Base-by-base conservation (phyloP, 2,329 filamentous ascomycete genomes). In the Cytospora paraplurivora region DNA sequence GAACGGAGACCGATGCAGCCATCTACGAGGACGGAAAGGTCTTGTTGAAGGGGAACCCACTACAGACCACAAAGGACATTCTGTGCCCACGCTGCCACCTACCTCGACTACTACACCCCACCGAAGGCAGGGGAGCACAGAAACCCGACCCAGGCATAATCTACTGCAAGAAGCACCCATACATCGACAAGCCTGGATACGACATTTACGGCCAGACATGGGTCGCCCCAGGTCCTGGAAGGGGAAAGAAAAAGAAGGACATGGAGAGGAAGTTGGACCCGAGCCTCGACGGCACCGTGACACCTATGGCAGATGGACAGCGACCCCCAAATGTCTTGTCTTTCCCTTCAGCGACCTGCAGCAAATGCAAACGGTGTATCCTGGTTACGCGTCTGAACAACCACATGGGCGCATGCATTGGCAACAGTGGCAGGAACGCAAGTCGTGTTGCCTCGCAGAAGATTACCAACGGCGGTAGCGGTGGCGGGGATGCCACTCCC, bases 121-220 rank as follows among this genome's bases (percentile, higher is more conserved):
- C 86, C 69, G 87, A 89, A 71, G 88, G 88, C 69, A 88, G 85
- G 70, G 88, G 88, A 53, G 82, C 87, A 13, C 78, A 78, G 71
- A 86, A 86, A 71, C 87, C 87, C 51, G 85, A 89, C 63, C 89
- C 89, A 0, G 80, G 82, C 67, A 79, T 88, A 68, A 85, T 88
- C 68, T 93, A 93, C 80, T 94, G 91, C 82, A 91, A 91, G 76
- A 87, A 88, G 68, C 87, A 89, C 66, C 90, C 90, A 0, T 93
- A 89, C 79, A 90, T 92, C 66, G 86, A 91, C 69, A 88, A 90
- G 73, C 81, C 86, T 2, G 89, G 89, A 65, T 90, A 88, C 76
- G 90, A 94, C 75, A 91, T 93, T 68, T 93, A 93, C 75, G 90
- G 89, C 57, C 91, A 93, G 75, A 91, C 89, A 34, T 93, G 91